These are phyloP conservation scores for Zasmidium cellare DNA, from an alignment of 2,329 filamentous ascomycete species.

Conservation along the genomic window DNA sequence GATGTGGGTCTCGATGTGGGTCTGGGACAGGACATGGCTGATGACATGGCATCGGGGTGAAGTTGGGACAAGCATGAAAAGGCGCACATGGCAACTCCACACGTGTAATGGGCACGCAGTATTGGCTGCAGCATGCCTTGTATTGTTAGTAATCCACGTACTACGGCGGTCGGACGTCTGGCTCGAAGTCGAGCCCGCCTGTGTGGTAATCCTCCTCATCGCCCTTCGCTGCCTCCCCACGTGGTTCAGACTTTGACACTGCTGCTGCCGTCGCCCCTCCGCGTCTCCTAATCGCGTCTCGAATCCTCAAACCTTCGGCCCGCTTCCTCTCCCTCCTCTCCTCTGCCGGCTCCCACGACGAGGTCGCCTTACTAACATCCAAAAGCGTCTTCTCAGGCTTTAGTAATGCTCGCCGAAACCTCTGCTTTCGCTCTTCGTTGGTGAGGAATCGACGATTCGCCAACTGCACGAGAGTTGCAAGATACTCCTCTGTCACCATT, in stretches of 20 bases:
- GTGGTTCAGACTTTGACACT: too few relatives aligned
- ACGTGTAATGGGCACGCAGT: not conserved
- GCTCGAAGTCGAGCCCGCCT: not conserved
- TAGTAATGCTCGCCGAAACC: conserved; percentile 60
- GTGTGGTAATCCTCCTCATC: not conserved
- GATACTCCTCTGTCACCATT: conserved; percentile 66
- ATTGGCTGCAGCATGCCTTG: not conserved
- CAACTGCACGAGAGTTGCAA: conserved; percentile 66
- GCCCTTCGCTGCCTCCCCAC: not conserved
- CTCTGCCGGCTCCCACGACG: conserved; percentile 42
- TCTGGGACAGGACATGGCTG: not conserved
- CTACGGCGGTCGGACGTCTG: not conserved
- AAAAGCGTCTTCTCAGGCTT: conserved; percentile 33
- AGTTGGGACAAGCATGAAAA: not conserved
- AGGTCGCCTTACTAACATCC: conserved; percentile 24
- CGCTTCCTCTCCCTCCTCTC: conserved; percentile 41
- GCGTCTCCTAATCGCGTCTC: conserved; percentile 10
- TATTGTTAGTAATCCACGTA: not conserved
- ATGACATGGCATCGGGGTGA: not conserved
- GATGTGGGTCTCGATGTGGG: not conserved
- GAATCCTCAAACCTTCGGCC: conserved; percentile 49
- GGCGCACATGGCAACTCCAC: not conserved
- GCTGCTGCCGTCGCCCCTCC: not conserved
- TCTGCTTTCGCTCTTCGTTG: conserved; percentile 66
- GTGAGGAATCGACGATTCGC: conserved; percentile 73